Evolutionary conservation across 1,284 basidiomycete genomes (phyloP), one percentile per base, ranked within the genome.

Genomic region (Puccinia triticina): DNA sequence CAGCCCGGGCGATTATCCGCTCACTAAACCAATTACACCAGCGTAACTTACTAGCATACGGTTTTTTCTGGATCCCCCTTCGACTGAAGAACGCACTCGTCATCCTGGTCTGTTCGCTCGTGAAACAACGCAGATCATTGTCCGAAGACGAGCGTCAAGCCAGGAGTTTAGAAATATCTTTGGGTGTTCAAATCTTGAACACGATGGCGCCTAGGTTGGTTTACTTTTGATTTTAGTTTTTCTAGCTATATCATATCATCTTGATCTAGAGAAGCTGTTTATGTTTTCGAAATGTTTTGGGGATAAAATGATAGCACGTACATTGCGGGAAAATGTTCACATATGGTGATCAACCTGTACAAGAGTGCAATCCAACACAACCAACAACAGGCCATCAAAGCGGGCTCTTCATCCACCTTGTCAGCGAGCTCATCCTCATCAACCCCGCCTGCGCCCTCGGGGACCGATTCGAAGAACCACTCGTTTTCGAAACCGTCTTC

Each of bases 201-300:
- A n/a, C 48, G 5, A n/a, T 78, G 64, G 77, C 64, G 23, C 77
- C 77, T 50, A 69, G 77, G 77, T 78, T 76, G 37, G 74, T 40
- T 43, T 26, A 18, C n/a, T 69, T 48, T 43, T 64, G 8, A 34
- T 64, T 14, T 37, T 53, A 53, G 21, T 26, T n/a, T 26, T n/a
- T 57, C 10, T 26, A 55, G 23, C 5, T 8, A 23, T 8, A 59
- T 21, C 8, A 21, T n/a, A 7, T 23, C 59, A 29, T 61, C 59
- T 61, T 61, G 59, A 34, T 61, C 18, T 50, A 50, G 18, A 21
- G 2, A 50, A 50, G 26, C 48, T 73, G 29, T 55, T 53, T 71
- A 0, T 71, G 48, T 71, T 71, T 71, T 16, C 0, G 18, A 18
- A 14, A 26, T 71, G 69, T 16, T 26, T 46, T 32, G 43, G 43